Evolutionary conservation across 345 rosid genomes (phyloP), one percentile per base, ranked within the genome.

Genomic region (Populus davidiana): DNA sequence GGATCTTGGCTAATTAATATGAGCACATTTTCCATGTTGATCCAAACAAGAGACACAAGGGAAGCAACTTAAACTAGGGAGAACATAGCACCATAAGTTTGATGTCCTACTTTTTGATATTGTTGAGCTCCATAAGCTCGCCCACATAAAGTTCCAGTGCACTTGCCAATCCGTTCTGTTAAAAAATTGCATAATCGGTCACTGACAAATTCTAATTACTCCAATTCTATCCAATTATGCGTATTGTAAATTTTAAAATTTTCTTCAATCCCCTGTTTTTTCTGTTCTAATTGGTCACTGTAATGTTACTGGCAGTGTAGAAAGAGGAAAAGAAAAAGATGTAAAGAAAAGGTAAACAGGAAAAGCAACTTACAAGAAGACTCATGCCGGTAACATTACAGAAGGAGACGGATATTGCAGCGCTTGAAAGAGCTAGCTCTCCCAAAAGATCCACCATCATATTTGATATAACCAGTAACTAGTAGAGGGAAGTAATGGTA

Each of bases 111-210:
- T 41, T 65, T 78, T 41, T 59, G 18, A 73, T 62, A 64, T 25
- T 78, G 75, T 52, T 71, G 47, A 29, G 80, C 80, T 71, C 80
- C 76, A 71, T 78, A 78, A 63, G 76, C 80, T 71, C 71, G 80
- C 23, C 76, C 80, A 31, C 75, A 63, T 2, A 78, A 71, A 71
- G 80, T 78, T 64, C n/a, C n/a, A n/a, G n/a, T 13, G 71, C 80
- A 23, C 75, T 71, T 64, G 80, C 31, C 80, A 78, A 62, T 23
- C 80, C 80, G 21, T 10, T 21, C 75, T 77, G 80, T 49, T 71
- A 25, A 31, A 20, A 43, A 4, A 20, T 7, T 38, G 47, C 47
- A 43, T 12, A 39, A 69, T n/a, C 41, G 16, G 16, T 44, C 49
- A 12, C 4, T 44, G 1, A 12, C 49, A 44, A 44, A 2, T 3